phyloP scores from a whole-genome alignment of 352 stramenopile genomes.

The Phytophthora meadii region DNA sequence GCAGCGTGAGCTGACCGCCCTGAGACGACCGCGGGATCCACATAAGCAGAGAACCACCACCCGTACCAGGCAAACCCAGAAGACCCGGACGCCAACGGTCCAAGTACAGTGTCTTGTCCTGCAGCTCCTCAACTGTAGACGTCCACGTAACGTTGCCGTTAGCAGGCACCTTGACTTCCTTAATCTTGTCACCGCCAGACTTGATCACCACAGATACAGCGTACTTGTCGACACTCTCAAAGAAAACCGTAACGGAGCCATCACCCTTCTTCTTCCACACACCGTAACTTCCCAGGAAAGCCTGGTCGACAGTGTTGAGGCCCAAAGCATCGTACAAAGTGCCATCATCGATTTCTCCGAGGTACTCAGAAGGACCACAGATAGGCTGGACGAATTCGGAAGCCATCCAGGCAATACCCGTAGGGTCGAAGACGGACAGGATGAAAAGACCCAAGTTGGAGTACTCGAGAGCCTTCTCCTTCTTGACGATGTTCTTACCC shows the following conservation, averaged over 20 bases:
- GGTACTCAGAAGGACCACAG: constrained; percentile 51
- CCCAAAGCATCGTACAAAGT: constrained; percentile 47
- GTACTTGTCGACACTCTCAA: constrained; percentile 33
- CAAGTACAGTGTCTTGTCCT: constrained; percentile 43
- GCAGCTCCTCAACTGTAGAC: constrained; percentile 24
- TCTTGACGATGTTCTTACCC: constrained; percentile 27
- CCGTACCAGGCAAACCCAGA: constrained; percentile 8
- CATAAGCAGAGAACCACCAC: constrained; percentile 10
- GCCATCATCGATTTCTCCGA: constrained; percentile 63
- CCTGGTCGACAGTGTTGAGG: constrained; percentile 43
- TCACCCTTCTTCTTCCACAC: constrained; percentile 50
- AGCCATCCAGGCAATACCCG: constrained; percentile 51
- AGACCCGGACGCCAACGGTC: constrained; percentile 15
- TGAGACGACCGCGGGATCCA: constrained; percentile 29
- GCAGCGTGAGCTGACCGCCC: constrained; percentile 33
- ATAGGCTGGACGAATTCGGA: constrained; percentile 66
- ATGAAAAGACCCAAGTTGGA: constrained; percentile 46
- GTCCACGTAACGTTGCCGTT: constrained; percentile 27
- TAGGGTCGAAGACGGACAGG: constrained; percentile 57
- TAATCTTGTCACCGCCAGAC: constrained; percentile 35
- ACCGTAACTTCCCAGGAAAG: constrained; percentile 51
- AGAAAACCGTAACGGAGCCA: constrained; percentile 30
- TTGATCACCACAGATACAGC: constrained; percentile 35
- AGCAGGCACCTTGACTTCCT: constrained; percentile 25
- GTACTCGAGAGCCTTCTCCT: constrained; percentile 32